Evolutionary conservation across 352 stramenopile genomes (phyloP).

Genomic region (Paralagenidium karlingii): DNA sequence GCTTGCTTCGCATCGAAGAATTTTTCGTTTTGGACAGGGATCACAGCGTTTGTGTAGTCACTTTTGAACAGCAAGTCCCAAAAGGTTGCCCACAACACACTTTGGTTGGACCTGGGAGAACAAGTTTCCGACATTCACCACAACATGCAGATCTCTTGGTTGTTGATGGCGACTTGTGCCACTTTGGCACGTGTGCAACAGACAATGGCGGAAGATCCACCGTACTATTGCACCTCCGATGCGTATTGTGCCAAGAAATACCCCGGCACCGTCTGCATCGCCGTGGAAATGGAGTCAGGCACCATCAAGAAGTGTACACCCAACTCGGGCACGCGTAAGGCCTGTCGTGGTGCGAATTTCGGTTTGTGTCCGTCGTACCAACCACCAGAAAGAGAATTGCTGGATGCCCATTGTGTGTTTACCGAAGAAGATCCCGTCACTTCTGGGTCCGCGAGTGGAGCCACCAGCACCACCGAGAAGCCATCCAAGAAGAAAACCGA

Average conservation of each 20-base stretch:
- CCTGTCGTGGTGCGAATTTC: slow-evolving; percentile 52
- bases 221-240: slow-evolving; percentile 52
- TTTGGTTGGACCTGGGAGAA: too few relatives aligned
- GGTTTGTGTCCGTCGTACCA: slow-evolving; percentile 75
- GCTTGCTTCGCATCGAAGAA: too few relatives aligned
- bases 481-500: too few relatives aligned
- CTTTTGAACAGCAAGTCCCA: too few relatives aligned
- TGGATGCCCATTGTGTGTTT: slow-evolving; percentile 78
- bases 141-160: too few relatives aligned
- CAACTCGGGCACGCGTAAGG: slow-evolving; percentile 57
- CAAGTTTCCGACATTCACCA: too few relatives aligned
- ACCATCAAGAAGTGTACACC: slow-evolving; percentile 70
- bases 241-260: slow-evolving; percentile 55
- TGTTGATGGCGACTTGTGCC: too few relatives aligned
- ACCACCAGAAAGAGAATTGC: slow-evolving; percentile 43
- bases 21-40: too few relatives aligned
- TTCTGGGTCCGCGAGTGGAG: background rate
- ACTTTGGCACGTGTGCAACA: too few relatives aligned
- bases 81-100: too few relatives aligned
- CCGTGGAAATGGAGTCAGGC: slow-evolving; percentile 63
- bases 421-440: slow-evolving; percentile 12
- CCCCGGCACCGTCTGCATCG: slow-evolving; percentile 59
- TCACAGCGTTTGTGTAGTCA: too few relatives aligned
- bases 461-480: slow-evolving; percentile 4
- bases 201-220: too few relatives aligned